These are phyloP conservation scores for Tetradesmus obliquus DNA, from an alignment of 139 green algal species.

Conservation along the genomic window DNA sequence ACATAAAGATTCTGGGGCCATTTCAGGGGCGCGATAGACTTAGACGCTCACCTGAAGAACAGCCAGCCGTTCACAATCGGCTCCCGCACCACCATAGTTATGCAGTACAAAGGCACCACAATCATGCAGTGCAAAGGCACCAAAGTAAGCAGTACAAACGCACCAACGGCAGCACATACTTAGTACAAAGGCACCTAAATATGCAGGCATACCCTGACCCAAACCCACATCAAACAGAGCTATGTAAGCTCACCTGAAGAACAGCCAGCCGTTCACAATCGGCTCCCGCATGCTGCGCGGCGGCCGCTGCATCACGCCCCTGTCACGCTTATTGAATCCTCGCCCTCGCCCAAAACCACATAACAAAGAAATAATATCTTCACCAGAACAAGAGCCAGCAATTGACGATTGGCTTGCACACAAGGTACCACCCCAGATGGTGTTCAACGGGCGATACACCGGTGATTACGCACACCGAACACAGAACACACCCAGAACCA, in stretches of 20 bases:
- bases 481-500: background rate
- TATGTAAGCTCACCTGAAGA: conserved; percentile 66
- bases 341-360: no score
- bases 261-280: conserved; percentile 94
- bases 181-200: no score
- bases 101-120: no score
- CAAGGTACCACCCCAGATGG: background rate
- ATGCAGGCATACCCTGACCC: no score
- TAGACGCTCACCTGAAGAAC: conserved; percentile 63
- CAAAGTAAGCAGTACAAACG: background rate
- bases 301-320: conserved; percentile 83
- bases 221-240: no score
- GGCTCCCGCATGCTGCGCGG: conserved; percentile 71
- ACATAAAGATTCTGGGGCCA: no score
- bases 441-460: background rate
- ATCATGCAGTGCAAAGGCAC: background rate
- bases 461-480: no score
- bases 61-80: conserved; percentile 95
- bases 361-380: no score
- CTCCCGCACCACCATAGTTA: conserved; percentile 62
- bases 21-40: no score
- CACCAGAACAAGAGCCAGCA: background rate
- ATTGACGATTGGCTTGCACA: background rate
- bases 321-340: conserved; percentile 96
- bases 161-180: no score